Conservation (phyloP, 345 rosid species). For the Salix purpurea region DNA sequence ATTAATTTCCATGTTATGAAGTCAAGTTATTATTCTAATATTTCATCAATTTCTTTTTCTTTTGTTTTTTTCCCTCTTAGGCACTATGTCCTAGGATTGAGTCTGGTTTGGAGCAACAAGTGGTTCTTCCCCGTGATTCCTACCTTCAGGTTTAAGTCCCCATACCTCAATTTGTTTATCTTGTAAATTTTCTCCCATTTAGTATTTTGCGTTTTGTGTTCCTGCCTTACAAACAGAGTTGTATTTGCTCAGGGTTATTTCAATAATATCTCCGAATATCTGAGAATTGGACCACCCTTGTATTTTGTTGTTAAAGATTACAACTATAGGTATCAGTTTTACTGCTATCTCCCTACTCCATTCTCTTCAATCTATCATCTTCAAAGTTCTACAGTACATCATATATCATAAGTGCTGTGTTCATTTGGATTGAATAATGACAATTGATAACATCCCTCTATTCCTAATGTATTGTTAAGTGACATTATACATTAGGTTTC, state of each 20-base stretch:
- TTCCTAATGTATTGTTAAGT: no score
- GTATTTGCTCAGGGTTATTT: constrained; percentile 65
- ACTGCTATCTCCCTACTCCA: neutral
- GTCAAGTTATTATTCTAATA: neutral
- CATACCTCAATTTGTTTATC: neutral
- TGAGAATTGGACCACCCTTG: constrained; percentile 88
- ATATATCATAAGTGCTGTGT: neutral
- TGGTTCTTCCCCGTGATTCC: constrained; percentile 94
- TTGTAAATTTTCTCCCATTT: neutral
- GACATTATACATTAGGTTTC: neutral
- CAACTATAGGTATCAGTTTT: constrained; percentile 62
- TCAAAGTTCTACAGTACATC: neutral
- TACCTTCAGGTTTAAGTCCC: constrained; percentile 75
- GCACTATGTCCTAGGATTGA: constrained; percentile 79
- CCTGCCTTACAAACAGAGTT: neutral
- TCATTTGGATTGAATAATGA: neutral
- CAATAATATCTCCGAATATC: constrained; percentile 63
- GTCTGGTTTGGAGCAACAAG: constrained; percentile 92
- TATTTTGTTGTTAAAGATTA: constrained; percentile 90
- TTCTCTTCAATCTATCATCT: neutral
- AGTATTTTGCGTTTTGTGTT: constrained; percentile 2
- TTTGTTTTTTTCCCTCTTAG: constrained; percentile 27
- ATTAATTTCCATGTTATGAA: neutral
- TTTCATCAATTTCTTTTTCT: neutral
- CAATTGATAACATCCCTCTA: no score